phyloP scores from a whole-genome alignment of 345 rosid genomes.

The Ceriops decandra region DNA sequence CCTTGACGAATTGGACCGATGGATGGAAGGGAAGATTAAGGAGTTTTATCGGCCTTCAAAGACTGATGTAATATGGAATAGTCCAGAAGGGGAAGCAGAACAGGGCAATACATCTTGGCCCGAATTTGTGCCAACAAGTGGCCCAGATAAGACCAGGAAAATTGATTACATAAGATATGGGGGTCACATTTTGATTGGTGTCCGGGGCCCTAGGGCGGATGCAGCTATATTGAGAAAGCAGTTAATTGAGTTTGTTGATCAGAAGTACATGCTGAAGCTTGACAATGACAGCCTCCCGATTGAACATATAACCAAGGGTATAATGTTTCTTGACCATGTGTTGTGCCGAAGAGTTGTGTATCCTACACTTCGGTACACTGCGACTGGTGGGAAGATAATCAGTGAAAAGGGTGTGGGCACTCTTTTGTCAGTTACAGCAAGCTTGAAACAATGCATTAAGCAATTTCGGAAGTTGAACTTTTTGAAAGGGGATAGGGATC shows the following conservation, averaged over 20 bases:
- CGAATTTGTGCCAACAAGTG: constrained; percentile 97
- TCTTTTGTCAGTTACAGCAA: constrained; percentile 83
- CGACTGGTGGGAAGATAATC: constrained; percentile 93
- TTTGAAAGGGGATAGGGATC: constrained; percentile 90
- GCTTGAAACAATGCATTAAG: constrained; percentile 89
- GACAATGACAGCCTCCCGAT: constrained; percentile 90
- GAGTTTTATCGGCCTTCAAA: constrained; percentile 87
- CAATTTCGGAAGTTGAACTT: constrained; percentile 84
- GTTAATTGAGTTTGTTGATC: constrained; percentile 87
- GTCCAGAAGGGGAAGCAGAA: constrained; percentile 85
- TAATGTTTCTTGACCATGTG: constrained; percentile 98
- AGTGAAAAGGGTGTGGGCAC: constrained; percentile 99
- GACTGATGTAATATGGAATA: constrained; percentile 91
- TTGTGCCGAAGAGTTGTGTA: constrained; percentile 92
- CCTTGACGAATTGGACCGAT: constrained; percentile 83
- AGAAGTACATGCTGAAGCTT: constrained; percentile 81
- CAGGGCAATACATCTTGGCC: constrained; percentile 99
- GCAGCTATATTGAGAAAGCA: constrained; percentile 92
- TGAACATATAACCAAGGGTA: constrained; percentile 92
- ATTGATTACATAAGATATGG: constrained; percentile 86
- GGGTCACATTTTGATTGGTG: constrained; percentile 88
- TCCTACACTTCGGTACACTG: constrained; percentile 91
- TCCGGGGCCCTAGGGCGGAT: constrained; percentile 91
- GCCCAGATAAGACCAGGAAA: constrained; percentile 92
- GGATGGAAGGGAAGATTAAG: constrained; percentile 84